Base-by-base conservation (phyloP, 2,329 filamentous ascomycete species). In the Hyphodiscus sp. region DNA sequence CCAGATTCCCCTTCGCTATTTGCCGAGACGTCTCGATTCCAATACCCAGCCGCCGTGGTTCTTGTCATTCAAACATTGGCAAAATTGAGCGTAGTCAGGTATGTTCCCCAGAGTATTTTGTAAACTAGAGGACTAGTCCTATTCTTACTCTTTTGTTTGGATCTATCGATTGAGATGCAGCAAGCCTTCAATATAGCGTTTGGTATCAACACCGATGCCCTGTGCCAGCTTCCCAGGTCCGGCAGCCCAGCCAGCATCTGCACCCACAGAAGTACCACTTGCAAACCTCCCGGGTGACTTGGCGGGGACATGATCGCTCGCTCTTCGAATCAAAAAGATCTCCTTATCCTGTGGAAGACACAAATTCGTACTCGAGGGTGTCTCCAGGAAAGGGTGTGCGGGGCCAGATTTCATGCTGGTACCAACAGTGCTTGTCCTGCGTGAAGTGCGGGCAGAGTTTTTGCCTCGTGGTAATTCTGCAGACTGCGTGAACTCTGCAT, bases 121-220 rank as follows among this genome's bases (percentile, higher is more conserved):
- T 38, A n/a, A 13, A 38, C 33, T 33, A n/a, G 33, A 4, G 33
- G 13, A 38, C 2, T 4, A 5, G 2, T 38, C 13, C 33, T 38
- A 38, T 38, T 38, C 33, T 38, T 38, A 2, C 11, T n/a, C 4
- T 4, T 2, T 38, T 2, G 4, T 2, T 38, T n/a, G 33, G 13
- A 11, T 46, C 52, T 62, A 66, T 45, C 61, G 49, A 54, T 60
- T 63, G 8, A 90, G 67, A 64, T 77, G 88, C 67, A 91, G 71
- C 52, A 91, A 67, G 1, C 82, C 83, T 67, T 91, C 87, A 3
- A 91, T 81, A 68, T 91, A 91, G 65, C 79, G 80, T 68, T 83
- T 78, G 29, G 87, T 89, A 73, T 91, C 87, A 33, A 91, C 77
- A 0, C 87, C 87, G 58, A 91, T 89, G 0, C 87, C 87, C 63